Percentiles rank a stretch among this genome's conserved stretches.
Evolutionary conservation across 1,139 yeast genomes (phyloP).

Genomic region (Arxiozyma bovina): DNA sequence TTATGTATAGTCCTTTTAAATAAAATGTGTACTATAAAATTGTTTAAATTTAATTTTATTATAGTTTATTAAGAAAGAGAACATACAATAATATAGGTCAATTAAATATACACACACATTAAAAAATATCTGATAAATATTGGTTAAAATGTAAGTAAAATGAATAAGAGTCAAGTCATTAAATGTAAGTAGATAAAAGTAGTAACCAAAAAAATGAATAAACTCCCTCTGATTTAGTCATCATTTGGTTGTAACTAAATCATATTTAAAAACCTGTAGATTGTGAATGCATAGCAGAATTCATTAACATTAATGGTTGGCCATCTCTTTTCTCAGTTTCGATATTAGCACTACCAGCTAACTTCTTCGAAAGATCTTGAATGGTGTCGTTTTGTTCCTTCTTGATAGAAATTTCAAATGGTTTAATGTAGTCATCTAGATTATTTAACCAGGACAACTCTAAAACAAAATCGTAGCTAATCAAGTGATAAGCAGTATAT

Average conservation of each 20-base stretch:
- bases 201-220: not conserved
- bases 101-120: not conserved
- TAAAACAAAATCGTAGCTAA: constrained; percentile 73
- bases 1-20: not conserved
- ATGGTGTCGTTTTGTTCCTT: constrained; percentile 68
- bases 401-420: constrained; percentile 76
- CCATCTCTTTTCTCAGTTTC: constrained; percentile 38
- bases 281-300: constrained; percentile 33
- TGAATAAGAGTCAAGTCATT: not conserved
- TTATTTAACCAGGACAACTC: constrained; percentile 89
- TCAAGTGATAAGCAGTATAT: constrained; percentile 74
- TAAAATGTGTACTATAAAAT: not conserved
- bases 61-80: not conserved
- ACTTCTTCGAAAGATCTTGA: constrained; percentile 57
- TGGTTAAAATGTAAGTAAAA: constrained; percentile 1
- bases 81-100: not conserved
- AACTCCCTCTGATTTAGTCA: constrained; percentile 15
- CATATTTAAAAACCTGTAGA: constrained; percentile 18
- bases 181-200: not conserved
- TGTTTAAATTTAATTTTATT: not conserved
- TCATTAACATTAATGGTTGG: constrained; percentile 59
- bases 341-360: constrained; percentile 42
- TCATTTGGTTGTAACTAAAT: not conserved
- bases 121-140: not conserved
- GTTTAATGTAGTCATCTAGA: constrained; percentile 75